These are phyloP conservation scores for Antitrichia curtipendula DNA, from an alignment of 225 moss, liverwort and hornwort genomes.

Conservation along the genomic window DNA sequence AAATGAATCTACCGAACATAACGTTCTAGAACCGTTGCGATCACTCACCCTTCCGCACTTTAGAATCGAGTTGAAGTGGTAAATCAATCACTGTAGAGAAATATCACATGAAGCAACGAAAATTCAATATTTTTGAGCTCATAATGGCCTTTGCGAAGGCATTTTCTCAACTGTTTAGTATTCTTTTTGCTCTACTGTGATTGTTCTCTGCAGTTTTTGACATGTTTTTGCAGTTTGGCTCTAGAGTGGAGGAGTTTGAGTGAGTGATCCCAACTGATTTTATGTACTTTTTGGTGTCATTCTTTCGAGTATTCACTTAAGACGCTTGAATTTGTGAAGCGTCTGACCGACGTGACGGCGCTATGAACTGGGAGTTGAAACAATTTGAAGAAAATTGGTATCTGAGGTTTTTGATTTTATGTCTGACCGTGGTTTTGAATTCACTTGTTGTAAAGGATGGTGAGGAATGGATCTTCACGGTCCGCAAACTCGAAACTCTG, in stretches of 20 bases:
- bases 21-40: background rate
- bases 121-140: background rate
- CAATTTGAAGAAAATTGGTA: background rate
- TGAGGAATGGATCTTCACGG: conserved; percentile 92
- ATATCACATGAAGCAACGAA: background rate
- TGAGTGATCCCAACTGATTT: background rate
- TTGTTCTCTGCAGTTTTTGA: background rate
- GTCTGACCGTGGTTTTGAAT: background rate
- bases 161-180: background rate
- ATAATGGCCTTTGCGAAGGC: background rate
- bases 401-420: background rate
- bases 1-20: background rate
- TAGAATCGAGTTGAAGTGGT: background rate
- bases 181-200: background rate
- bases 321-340: background rate
- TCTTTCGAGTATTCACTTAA: background rate
- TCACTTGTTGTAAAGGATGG: conserved; percentile 47
- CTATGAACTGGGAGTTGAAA: background rate
- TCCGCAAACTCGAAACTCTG: conserved; percentile 55
- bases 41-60: background rate
- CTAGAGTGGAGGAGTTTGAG: background rate
- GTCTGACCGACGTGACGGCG: background rate
- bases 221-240: background rate
- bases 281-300: background rate
- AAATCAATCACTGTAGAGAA: background rate